Conservation (phyloP, 345 rosid species). For the Salix suchowensis region DNA sequence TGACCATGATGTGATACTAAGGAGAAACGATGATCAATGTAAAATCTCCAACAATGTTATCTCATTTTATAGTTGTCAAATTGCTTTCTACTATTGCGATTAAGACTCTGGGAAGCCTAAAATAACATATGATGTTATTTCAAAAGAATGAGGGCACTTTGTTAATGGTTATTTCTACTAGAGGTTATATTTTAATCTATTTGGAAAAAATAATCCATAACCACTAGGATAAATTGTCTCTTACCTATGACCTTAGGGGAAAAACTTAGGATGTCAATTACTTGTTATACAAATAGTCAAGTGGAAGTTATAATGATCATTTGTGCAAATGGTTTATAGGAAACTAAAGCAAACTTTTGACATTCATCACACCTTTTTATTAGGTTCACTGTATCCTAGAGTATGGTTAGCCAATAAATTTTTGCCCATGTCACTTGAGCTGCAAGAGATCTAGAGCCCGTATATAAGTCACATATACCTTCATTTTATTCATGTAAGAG, state of each 20-base stretch:
- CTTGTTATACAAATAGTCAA: too few species aligned
- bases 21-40: not conserved
- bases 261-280: too few species aligned
- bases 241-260: not conserved
- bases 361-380: too few species aligned
- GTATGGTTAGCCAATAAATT: too few species aligned
- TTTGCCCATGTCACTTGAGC: not conserved
- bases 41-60: not conserved
- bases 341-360: not conserved
- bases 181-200: not conserved
- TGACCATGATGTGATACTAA: not conserved
- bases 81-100: not conserved
- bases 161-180: not conserved
- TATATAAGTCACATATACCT: too few species aligned
- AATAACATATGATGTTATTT: not conserved
- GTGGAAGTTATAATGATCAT: not conserved
- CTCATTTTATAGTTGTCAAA: not conserved
- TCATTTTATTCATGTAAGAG: too few species aligned
- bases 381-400: too few species aligned
- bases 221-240: not conserved
- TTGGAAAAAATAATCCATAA: not conserved
- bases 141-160: not conserved
- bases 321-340: accelerated
- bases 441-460: too few species aligned
- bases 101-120: not conserved